Conservation (phyloP, 1,284 basidiomycete genomes). For the Malassezia sp. region DNA sequence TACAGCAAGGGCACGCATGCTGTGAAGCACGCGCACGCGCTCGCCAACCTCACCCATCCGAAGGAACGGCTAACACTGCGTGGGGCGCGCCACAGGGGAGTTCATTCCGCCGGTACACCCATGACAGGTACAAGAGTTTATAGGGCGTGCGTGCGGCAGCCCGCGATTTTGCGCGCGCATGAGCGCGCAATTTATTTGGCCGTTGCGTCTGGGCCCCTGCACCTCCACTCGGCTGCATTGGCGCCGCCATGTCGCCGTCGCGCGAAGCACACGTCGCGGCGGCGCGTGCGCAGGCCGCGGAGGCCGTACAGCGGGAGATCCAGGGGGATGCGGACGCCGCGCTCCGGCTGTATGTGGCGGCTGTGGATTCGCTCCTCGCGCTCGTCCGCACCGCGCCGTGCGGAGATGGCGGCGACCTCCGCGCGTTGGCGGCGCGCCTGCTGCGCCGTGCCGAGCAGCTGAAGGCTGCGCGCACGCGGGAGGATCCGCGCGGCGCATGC, state of each 20-base stretch:
- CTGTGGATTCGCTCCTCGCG: background rate
- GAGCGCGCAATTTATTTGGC: background rate
- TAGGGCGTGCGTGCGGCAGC: background rate
- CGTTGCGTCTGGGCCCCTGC: conserved; percentile 11
- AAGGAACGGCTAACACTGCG: conserved; percentile 16
- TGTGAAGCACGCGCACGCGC: conserved; percentile 13
- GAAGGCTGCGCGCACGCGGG: background rate
- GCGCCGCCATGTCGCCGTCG: background rate
- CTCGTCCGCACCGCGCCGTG: background rate
- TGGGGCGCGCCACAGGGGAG: conserved; percentile 17
- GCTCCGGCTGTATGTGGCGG: background rate
- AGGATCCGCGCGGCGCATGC: background rate
- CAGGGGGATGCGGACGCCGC: background rate
- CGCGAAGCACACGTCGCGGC: background rate
- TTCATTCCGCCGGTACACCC: conserved; percentile 15
- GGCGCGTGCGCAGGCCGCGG: conserved; percentile 3
- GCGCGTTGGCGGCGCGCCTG: background rate
- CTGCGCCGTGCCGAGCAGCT: conserved; percentile 2
- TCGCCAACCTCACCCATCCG: conserved; percentile 14
- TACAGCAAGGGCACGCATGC: conserved; percentile 12
- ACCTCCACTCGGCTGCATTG: background rate
- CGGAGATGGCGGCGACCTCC: background rate
- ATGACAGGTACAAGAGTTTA: conserved; percentile 11
- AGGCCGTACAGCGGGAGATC: conserved; percentile 8
- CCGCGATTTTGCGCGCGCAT: conserved; percentile 3